Conservation (phyloP, 768 basidiomycete genomes). For the Boletus reticuloceps region DNA sequence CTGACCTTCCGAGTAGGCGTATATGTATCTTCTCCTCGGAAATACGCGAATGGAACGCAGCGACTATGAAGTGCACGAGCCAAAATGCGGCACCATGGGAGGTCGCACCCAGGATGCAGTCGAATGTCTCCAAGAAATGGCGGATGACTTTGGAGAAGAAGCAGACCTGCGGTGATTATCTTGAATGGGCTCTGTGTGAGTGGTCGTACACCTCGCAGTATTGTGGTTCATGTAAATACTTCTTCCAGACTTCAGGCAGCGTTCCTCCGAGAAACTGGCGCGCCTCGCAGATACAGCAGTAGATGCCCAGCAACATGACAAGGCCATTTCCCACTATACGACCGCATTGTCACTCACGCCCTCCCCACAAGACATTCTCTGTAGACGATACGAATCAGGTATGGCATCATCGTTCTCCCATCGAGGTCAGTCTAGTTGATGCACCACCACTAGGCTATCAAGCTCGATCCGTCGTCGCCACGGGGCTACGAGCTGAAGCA, state of each 20-base stretch:
- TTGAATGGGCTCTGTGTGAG: not conserved
- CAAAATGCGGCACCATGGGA: not conserved
- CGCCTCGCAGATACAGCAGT: not conserved
- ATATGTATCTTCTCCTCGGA: not conserved
- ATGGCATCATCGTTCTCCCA: too few relatives aligned
- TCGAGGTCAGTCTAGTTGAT: too few relatives aligned
- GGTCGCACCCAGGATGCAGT: not conserved
- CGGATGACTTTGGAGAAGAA: not conserved
- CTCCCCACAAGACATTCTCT: not conserved
- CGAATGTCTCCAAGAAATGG: not conserved
- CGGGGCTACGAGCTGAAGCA: not conserved
- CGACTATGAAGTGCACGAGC: not conserved
- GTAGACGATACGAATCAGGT: not conserved
- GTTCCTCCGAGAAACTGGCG: too few relatives aligned
- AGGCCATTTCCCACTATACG: not conserved
- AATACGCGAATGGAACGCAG: not conserved
- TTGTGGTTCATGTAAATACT: not conserved
- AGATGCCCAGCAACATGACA: not conserved
- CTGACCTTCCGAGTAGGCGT: not conserved
- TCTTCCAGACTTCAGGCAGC: not conserved
- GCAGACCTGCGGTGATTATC: not conserved
- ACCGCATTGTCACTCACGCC: not conserved
- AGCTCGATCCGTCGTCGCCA: not conserved
- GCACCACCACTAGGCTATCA: not conserved
- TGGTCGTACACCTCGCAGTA: not conserved